Conservation (phyloP, 345 rosid species). For the Gossypium herbaceum region DNA sequence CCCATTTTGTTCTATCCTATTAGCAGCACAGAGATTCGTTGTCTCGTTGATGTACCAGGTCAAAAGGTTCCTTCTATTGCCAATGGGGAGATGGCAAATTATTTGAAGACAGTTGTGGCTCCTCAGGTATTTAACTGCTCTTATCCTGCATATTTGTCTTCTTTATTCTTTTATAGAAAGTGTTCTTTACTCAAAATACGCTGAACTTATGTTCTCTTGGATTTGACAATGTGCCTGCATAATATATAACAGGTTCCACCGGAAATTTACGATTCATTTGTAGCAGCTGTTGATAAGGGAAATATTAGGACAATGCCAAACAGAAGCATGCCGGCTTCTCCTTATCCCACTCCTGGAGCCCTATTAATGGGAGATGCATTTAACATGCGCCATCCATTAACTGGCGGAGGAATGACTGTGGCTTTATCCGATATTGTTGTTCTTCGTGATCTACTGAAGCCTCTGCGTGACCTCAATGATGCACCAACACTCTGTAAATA, state of each 20-base stretch:
- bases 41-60: constrained; percentile 49
- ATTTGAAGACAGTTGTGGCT: constrained; percentile 41
- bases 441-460: constrained; percentile 40
- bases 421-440: constrained; percentile 49
- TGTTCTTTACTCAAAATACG: not conserved
- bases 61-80: constrained; percentile 48
- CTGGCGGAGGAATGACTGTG: constrained; percentile 52
- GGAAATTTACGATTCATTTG: constrained; percentile 37
- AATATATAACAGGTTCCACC: constrained; percentile 33
- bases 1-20: constrained; percentile 56
- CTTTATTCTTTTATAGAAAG: not conserved
- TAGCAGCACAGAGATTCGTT: constrained; percentile 51
- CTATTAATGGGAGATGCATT: constrained; percentile 50
- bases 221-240: constrained; percentile 2
- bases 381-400: constrained; percentile 53
- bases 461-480: constrained; percentile 35
- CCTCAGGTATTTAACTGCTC: constrained; percentile 33
- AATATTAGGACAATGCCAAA: constrained; percentile 48
- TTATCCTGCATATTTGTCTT: not conserved
- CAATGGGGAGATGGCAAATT: constrained; percentile 42
- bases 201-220: not conserved
- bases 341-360: constrained; percentile 48
- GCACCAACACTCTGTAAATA: constrained; percentile 44
- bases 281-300: constrained; percentile 45
- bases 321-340: constrained; percentile 53